Evolutionary conservation across 805 yeast genomes (phyloP).

Genomic region (Saccharomycopsis synnaedendra): DNA sequence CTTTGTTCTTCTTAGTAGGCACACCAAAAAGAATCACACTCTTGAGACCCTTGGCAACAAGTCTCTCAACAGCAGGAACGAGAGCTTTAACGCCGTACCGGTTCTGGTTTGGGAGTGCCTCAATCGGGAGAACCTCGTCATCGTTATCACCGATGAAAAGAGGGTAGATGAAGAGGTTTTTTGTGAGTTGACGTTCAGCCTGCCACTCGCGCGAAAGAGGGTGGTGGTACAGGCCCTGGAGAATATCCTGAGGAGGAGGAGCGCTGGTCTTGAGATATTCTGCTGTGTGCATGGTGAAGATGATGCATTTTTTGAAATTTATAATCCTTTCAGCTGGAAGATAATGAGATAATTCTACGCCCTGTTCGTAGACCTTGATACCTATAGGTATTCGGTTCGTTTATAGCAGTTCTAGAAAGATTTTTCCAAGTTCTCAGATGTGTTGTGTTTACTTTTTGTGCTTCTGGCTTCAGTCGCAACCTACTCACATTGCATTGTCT

Average conservation of each 20-base stretch:
- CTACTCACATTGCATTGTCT: no score
- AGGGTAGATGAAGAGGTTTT: conserved; percentile 89
- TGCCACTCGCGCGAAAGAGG: conserved; percentile 90
- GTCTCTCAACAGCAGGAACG: conserved; percentile 53
- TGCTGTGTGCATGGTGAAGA: conserved; percentile 41
- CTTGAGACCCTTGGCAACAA: conserved; percentile 71
- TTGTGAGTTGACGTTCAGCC: conserved; percentile 67
- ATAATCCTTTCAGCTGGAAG: neutral
- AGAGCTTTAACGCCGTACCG: conserved; percentile 77
- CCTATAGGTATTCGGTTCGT: neutral
- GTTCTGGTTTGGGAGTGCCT: conserved; percentile 78
- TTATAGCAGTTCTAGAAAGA: neutral
- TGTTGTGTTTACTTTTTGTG: no score
- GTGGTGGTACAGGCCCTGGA: conserved; percentile 92
- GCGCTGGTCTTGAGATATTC: conserved; percentile 49
- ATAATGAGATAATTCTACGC: neutral
- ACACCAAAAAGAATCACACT: conserved; percentile 92
- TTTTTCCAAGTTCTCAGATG: no score
- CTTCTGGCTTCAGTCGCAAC: no score
- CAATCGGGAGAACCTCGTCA: conserved; percentile 67
- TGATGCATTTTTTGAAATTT: neutral
- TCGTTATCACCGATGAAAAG: conserved; percentile 71
- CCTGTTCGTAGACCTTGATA: neutral
- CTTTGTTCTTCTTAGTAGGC: conserved; percentile 66
- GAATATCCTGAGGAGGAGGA: conserved; percentile 58